Evolutionary conservation across 2,329 filamentous ascomycete species (phyloP), one percentile per base, ranked within the genome.

Genomic region (Colletotrichum horii): DNA sequence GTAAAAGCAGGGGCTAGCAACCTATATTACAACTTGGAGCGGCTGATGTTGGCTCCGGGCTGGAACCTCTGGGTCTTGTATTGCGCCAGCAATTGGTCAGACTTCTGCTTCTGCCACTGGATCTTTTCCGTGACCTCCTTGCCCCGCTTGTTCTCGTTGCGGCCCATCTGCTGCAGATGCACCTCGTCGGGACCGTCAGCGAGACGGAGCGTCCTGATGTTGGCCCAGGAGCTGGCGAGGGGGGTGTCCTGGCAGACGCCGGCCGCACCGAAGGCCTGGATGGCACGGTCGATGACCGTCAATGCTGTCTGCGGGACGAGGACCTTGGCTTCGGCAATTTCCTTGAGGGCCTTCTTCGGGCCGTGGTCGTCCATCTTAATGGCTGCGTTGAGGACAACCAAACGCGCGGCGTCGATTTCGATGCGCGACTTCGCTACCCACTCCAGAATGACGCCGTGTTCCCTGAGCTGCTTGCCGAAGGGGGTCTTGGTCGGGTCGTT

Each of bases 141-240:
- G 72, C 92, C 93, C 78, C 91, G 90, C 84, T 90, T 94, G 83
- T 95, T 96, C 89, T 97, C 95, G 79, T 95, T 95, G 79, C 90
- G 89, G 19, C 94, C 95, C 87, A 97, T 88, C 87, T 97, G 95
- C 83, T 95, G 88, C 78, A 96, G 85, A 84, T 97, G 97, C 76
- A 98, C 97, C 91, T 99, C 97, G 85, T 99, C 97, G 0, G 97
- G 97, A 0, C 97, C 97, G 85, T 99, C 97, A 1, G 95, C 96
- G 79, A 98, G 91, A 76, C 95, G 90, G 85, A 98, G 89, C 8
- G 96, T 98, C 74, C 96, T 89, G 81, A 96, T 94, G 76, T 90
- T 87, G 24, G 95, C 92, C 93, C 95, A 98, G 91, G 96, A 93
- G 83, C 89, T 90, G 15, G 96, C 96, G 78, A 99, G 88, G 24